A percentile compares a stretch with the other conserved stretches of the same genome.
These are phyloP conservation scores for Tagetes erecta DNA, from an alignment of 129 eudicot species.

Conservation along the genomic window DNA sequence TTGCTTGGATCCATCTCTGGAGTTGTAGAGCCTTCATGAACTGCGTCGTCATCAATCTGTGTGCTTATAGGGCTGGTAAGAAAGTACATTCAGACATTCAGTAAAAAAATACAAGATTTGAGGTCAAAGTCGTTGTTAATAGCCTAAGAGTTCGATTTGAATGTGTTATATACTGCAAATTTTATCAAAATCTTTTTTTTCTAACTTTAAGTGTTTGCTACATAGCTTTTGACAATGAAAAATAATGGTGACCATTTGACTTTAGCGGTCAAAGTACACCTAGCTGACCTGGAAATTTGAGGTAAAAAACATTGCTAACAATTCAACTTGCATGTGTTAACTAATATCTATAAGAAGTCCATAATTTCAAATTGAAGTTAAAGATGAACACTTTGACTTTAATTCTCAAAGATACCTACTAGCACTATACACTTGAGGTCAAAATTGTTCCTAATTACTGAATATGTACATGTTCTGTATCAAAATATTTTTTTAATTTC, in stretches of 20 bases:
- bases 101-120: background rate
- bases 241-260: background rate
- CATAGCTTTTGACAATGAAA: background rate
- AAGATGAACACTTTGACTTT: background rate
- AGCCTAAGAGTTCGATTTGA: background rate
- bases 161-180: background rate
- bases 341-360: background rate
- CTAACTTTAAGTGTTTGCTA: background rate
- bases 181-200: background rate
- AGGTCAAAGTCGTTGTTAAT: background rate
- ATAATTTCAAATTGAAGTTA: background rate
- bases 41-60: conserved; percentile 29
- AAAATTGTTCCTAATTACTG: conserved; percentile 3
- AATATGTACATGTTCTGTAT: background rate
- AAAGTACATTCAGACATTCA: background rate
- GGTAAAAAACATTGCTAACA: background rate
- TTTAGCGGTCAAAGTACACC: background rate
- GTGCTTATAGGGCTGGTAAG: conserved; percentile 17
- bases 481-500: background rate
- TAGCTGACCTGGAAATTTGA: background rate
- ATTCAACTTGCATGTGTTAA: background rate
- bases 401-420: background rate
- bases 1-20: conserved; percentile 51
- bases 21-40: conserved; percentile 25
- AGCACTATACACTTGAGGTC: background rate